These are phyloP conservation scores for Fagopyrum esculentum DNA, from an alignment of 148 eudicot species.

Conservation along the genomic window DNA sequence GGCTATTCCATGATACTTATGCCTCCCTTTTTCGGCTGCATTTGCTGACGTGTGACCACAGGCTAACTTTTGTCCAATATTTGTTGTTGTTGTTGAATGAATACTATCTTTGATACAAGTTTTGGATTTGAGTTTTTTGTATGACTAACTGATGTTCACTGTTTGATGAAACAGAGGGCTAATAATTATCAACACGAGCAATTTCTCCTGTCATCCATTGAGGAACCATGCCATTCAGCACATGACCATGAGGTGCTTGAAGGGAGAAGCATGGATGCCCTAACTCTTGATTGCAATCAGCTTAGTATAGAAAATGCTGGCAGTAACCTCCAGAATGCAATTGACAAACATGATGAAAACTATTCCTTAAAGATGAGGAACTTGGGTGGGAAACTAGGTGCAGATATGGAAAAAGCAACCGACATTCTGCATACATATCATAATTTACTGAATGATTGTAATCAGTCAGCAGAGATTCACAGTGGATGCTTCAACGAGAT, in stretches of 20 bases:
- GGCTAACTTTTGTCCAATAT: not conserved
- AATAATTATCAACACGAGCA: conserved; percentile 13
- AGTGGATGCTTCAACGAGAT: conserved; percentile 12
- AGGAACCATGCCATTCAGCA: conserved; percentile 18
- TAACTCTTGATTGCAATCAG: conserved; percentile 27
- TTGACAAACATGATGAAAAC: conserved; percentile 16
- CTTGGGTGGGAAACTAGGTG: conserved; percentile 27
- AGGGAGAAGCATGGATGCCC: conserved; percentile 17
- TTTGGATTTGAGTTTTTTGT: not conserved
- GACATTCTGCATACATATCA: conserved; percentile 22
- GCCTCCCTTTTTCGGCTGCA: not conserved
- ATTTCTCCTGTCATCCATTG: conserved; percentile 25
- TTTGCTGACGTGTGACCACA: not conserved
- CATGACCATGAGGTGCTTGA: conserved; percentile 17
- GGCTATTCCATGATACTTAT: not conserved
- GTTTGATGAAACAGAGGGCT: conserved; percentile 18
- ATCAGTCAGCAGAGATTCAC: conserved; percentile 17
- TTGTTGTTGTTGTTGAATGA: not conserved
- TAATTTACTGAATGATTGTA: conserved; percentile 33
- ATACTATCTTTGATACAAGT: not conserved
- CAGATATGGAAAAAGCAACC: conserved; percentile 23
- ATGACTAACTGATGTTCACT: conserved; percentile 2
- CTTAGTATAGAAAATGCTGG: conserved; percentile 17
- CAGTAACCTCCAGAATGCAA: conserved; percentile 12
- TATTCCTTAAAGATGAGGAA: conserved; percentile 40